These are phyloP conservation scores for Diaporthe australafricana DNA, from an alignment of 2,329 filamentous ascomycete genomes.

Conservation along the genomic window DNA sequence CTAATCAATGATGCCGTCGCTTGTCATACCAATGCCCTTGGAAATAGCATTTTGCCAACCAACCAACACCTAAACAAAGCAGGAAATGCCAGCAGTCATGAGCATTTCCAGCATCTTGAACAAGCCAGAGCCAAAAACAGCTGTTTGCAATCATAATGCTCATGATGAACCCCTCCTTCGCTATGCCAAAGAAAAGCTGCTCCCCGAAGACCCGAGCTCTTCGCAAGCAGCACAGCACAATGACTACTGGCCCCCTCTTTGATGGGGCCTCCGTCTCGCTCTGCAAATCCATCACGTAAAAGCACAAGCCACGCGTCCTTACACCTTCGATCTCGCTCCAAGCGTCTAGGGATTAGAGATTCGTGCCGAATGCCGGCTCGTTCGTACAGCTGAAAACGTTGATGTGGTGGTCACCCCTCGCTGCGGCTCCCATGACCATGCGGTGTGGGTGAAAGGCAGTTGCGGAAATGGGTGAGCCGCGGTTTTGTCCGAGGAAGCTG, in stretches of 20 bases:
- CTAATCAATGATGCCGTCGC: slow-evolving; percentile 17
- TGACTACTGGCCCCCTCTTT: neutral
- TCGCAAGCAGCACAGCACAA: neutral
- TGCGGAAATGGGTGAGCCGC: slow-evolving; percentile 83
- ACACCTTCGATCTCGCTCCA: neutral
- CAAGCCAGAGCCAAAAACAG: slow-evolving; percentile 15
- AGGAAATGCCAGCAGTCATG: neutral
- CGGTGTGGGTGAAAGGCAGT: slow-evolving; percentile 96
- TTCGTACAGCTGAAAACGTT: slow-evolving; percentile 84
- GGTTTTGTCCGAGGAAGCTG: slow-evolving; percentile 85
- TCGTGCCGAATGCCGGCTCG: slow-evolving; percentile 43
- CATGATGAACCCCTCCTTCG: slow-evolving; percentile 14
- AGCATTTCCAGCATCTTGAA: slow-evolving; percentile 6
- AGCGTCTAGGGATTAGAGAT: slow-evolving; percentile 17
- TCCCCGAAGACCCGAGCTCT: neutral
- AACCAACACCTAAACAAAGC: slow-evolving; percentile 21
- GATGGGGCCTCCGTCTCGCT: neutral
- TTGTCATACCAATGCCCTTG: slow-evolving; percentile 14
- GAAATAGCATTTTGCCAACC: slow-evolving; percentile 21
- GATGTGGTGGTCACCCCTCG: slow-evolving; percentile 88
- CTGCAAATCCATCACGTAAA: slow-evolving; percentile 23
- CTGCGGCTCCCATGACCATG: slow-evolving; percentile 89
- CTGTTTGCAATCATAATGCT: slow-evolving; percentile 23
- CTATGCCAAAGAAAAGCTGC: slow-evolving; percentile 24
- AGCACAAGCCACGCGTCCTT: neutral